phyloP scores from a whole-genome alignment of 331 rosid genomes.

The Dryas integrifolia region DNA sequence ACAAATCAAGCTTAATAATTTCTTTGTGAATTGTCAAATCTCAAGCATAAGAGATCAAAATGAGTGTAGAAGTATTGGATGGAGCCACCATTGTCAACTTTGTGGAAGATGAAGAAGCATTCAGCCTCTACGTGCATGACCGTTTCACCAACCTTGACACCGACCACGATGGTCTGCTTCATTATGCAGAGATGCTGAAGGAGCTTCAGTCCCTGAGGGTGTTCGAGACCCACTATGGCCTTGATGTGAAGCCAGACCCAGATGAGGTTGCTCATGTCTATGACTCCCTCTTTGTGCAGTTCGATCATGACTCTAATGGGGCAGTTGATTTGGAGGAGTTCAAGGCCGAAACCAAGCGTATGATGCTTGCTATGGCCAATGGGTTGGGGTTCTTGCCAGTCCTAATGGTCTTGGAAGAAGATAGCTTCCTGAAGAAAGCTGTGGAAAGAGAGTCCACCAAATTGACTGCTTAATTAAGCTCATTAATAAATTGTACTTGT shows the following conservation, averaged over 20 bases:
- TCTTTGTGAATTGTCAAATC: neutral
- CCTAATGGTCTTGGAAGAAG: conserved; percentile 70
- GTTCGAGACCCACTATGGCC: conserved; percentile 49
- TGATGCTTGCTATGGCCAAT: conserved; percentile 73
- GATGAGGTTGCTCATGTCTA: conserved; percentile 56
- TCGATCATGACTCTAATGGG: conserved; percentile 61
- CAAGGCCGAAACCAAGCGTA: conserved; percentile 60
- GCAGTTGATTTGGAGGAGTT: conserved; percentile 60
- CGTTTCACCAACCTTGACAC: conserved; percentile 56
- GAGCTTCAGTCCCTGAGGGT: conserved; percentile 61
- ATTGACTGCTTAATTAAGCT: conserved; percentile 17
- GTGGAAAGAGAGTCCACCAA: conserved; percentile 50
- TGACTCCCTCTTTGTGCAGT: conserved; percentile 49
- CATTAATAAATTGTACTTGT: neutral
- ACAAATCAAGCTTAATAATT: neutral
- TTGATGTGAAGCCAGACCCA: conserved; percentile 31
- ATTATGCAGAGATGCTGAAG: conserved; percentile 62
- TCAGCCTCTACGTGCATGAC: conserved; percentile 23
- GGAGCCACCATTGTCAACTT: conserved; percentile 62
- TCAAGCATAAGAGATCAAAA: conserved; percentile 25
- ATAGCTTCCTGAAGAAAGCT: conserved; percentile 58
- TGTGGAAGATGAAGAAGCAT: conserved; percentile 70
- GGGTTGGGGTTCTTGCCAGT: conserved; percentile 68
- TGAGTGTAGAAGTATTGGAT: conserved; percentile 75
- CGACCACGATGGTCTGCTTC: conserved; percentile 50